phyloP scores from a whole-genome alignment of 257 asterid genomes.

The Handroanthus guayacan region DNA sequence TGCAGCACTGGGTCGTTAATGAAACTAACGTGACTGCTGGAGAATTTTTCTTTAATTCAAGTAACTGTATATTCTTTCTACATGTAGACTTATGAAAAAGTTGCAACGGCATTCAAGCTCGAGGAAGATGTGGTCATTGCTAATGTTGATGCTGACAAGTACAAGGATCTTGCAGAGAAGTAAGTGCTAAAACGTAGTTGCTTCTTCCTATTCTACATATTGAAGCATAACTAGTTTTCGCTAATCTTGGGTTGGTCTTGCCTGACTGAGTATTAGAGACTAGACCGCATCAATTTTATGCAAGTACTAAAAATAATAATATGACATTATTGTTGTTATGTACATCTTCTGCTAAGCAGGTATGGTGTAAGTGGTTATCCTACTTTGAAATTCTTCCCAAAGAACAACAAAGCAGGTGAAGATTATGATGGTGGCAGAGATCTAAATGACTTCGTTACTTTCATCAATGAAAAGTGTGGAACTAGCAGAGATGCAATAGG shows the following conservation, averaged over 20 bases:
- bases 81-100: slow-evolving; percentile 79
- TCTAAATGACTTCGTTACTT: slow-evolving; percentile 64
- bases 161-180: slow-evolving; percentile 86
- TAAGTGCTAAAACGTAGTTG: slow-evolving; percentile 43
- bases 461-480: slow-evolving; percentile 86
- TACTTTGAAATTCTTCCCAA: slow-evolving; percentile 84
- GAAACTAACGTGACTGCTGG: slow-evolving; percentile 29
- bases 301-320: neutral
- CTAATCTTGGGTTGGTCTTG: slow-evolving; percentile 17
- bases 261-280: neutral
- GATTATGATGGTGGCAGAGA: slow-evolving; percentile 78
- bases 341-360: slow-evolving; percentile 40
- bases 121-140: slow-evolving; percentile 91
- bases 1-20: slow-evolving; percentile 34
- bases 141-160: slow-evolving; percentile 81
- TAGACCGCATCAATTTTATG: neutral
- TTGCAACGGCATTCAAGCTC: slow-evolving; percentile 72
- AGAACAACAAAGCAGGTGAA: slow-evolving; percentile 93
- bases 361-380: slow-evolving; percentile 54
- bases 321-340: slow-evolving; percentile 26
- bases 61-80: slow-evolving; percentile 31
- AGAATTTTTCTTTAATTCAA: neutral
- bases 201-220: slow-evolving; percentile 7
- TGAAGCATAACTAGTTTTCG: neutral
- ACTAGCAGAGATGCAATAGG: slow-evolving; percentile 88